Percentiles rank a stretch among this genome's conserved stretches.
Evolutionary conservation across 768 basidiomycete species (phyloP).

Genomic region (Amanita molliuscula): DNA sequence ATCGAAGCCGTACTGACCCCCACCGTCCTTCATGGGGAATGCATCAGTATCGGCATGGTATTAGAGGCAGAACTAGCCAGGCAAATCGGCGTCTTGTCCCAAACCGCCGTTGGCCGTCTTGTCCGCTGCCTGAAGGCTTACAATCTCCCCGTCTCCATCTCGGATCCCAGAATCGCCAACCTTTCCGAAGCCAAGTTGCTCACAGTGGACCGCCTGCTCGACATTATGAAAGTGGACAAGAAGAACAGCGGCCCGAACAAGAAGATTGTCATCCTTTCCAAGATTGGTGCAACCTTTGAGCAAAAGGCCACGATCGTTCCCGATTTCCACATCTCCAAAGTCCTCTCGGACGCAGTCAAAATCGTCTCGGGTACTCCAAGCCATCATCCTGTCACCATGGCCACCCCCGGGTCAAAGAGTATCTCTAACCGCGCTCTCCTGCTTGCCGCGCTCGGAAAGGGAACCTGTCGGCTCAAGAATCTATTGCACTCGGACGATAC

Average conservation of each 20-base stretch:
- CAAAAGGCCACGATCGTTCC: slow-evolving; percentile 79
- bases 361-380: slow-evolving; percentile 62
- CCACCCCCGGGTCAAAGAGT: slow-evolving; percentile 94
- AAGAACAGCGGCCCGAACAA: slow-evolving; percentile 91
- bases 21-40: slow-evolving; percentile 91
- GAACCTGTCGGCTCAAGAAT: slow-evolving; percentile 83
- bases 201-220: slow-evolving; percentile 72
- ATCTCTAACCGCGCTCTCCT: slow-evolving; percentile 93
- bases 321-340: slow-evolving; percentile 75
- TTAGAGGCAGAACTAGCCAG: slow-evolving; percentile 92
- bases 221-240: slow-evolving; percentile 96
- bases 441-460: slow-evolving; percentile 83
- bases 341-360: slow-evolving; percentile 69
- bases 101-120: slow-evolving; percentile 88
- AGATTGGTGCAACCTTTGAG: slow-evolving; percentile 89
- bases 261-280: slow-evolving; percentile 86
- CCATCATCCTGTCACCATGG: slow-evolving; percentile 55
- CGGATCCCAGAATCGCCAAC: slow-evolving; percentile 67
- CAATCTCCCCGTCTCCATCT: slow-evolving; percentile 76
- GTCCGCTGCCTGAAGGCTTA: slow-evolving; percentile 83
- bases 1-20: slow-evolving; percentile 96
- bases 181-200: slow-evolving; percentile 64
- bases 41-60: slow-evolving; percentile 92
- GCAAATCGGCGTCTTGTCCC: slow-evolving; percentile 76
- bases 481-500: slow-evolving; percentile 96